phyloP scores from a whole-genome alignment of 2,329 filamentous ascomycete genomes.

The Thelonectria blattea region DNA sequence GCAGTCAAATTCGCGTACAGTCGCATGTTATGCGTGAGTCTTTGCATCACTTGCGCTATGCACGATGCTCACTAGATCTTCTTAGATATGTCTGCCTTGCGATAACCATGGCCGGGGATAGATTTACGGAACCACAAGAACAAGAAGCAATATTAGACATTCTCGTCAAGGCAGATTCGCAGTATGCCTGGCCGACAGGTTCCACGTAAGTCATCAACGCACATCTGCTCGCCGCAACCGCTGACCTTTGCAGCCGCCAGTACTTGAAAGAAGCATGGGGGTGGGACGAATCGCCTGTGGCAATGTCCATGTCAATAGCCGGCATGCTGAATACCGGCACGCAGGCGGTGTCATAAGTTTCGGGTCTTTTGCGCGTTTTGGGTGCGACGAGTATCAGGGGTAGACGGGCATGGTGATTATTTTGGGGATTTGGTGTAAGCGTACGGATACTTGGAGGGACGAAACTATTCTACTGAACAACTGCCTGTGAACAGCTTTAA shows the following conservation, averaged over 20 bases:
- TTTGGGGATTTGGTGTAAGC: no score
- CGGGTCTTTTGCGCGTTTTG: background rate
- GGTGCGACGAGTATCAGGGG: background rate
- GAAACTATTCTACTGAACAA: no score
- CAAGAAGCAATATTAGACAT: conserved; percentile 47
- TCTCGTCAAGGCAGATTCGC: conserved; percentile 40
- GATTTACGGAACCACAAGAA: conserved; percentile 45
- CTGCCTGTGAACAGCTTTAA: no score
- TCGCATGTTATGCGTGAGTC: conserved; percentile 31
- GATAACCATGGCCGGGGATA: conserved; percentile 45
- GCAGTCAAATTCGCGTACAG: conserved; percentile 34
- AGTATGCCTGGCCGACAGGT: conserved; percentile 39
- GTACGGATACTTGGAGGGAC: no score
- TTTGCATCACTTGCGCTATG: fast-evolving
- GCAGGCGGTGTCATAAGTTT: conserved; percentile 12
- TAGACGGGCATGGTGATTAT: no score
- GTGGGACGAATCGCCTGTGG: conserved; percentile 31
- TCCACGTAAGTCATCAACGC: conserved; percentile 30
- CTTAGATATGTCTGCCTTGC: conserved; percentile 38
- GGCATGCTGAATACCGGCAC: conserved; percentile 31
- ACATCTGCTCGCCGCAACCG: background rate
- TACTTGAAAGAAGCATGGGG: conserved; percentile 36
- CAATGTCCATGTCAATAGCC: conserved; percentile 30
- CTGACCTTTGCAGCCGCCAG: conserved; percentile 26
- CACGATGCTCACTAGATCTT: background rate